A percentile compares a stretch with the other conserved stretches of the same genome.
These are phyloP conservation scores for Urtica urens DNA, from an alignment of 306 rosid genomes.

Conservation along the genomic window DNA sequence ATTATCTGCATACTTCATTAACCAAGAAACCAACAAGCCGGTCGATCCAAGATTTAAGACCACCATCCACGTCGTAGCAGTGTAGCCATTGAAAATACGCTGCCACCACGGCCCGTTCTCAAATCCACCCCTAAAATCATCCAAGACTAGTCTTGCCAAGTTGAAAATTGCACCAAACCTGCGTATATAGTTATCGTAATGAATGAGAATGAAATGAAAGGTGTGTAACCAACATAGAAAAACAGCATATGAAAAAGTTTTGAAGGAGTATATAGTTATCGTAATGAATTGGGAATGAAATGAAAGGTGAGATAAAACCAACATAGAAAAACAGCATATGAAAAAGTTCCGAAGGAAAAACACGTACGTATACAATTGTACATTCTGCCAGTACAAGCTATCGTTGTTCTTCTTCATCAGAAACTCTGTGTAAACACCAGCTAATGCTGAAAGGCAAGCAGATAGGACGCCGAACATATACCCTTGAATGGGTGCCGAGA, in stretches of 20 bases:
- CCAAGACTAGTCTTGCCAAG: slow-evolving; percentile 61
- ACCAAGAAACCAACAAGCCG: slow-evolving; percentile 89
- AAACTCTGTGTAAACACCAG: slow-evolving; percentile 90
- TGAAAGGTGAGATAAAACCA: no score
- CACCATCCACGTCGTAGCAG: slow-evolving; percentile 77
- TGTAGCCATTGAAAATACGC: slow-evolving; percentile 76
- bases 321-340: no score
- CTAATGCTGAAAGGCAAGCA: slow-evolving; percentile 94
- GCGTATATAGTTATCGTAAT: no score
- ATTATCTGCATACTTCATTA: slow-evolving; percentile 95
- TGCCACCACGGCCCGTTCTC: slow-evolving; percentile 97
- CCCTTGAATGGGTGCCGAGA: slow-evolving; percentile 86
- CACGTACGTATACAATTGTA: slow-evolving; percentile 89
- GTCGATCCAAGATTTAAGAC: slow-evolving; percentile 91
- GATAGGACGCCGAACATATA: slow-evolving; percentile 75
- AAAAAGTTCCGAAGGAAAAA: slow-evolving; percentile 24
- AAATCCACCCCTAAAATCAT: slow-evolving; percentile 85
- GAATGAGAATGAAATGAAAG: background rate
- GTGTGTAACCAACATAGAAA: no score
- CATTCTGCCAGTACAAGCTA: slow-evolving; percentile 94
- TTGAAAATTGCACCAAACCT: slow-evolving; percentile 94
- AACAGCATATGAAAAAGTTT: no score
- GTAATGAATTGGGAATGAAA: background rate
- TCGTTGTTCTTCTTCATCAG: slow-evolving; percentile 95
- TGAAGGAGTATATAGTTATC: no score